These are phyloP conservation scores for Clarkia xantiana DNA, from an alignment of 345 rosid genomes.

Conservation along the genomic window DNA sequence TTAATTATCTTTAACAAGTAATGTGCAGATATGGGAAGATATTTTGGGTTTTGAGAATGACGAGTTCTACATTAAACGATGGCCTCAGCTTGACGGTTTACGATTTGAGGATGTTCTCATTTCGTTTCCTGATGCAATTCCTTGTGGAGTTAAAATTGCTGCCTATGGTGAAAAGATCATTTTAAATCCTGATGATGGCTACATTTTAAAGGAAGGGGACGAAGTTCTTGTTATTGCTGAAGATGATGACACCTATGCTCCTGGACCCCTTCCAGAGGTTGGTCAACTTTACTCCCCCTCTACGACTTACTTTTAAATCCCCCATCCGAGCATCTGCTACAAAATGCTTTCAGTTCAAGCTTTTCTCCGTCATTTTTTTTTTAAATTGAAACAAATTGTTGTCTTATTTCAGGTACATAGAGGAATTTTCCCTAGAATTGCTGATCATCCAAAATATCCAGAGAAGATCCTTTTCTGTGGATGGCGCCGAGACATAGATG, in stretches of 20 bases:
- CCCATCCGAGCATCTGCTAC: background rate
- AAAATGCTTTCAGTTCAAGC: background rate
- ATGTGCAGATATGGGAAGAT: constrained; percentile 84
- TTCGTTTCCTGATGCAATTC: constrained; percentile 81
- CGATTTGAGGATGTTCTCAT: constrained; percentile 55
- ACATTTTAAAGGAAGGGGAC: constrained; percentile 61
- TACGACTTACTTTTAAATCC: background rate
- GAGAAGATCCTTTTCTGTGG: constrained; percentile 88
- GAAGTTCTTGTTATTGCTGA: constrained; percentile 92
- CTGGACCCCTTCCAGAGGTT: constrained; percentile 75
- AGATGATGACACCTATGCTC: constrained; percentile 86
- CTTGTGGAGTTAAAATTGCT: constrained; percentile 81
- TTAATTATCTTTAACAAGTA: constrained; percentile 2
- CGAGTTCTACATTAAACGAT: constrained; percentile 76
- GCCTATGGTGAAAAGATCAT: constrained; percentile 59
- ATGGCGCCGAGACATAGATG: constrained; percentile 95
- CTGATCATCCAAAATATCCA: constrained; percentile 79
- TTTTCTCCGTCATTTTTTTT: background rate
- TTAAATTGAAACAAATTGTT: background rate
- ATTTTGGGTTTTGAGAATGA: constrained; percentile 86
- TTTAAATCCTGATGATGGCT: constrained; percentile 65
- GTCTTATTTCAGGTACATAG: constrained; percentile 31
- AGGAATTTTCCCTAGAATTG: constrained; percentile 38
- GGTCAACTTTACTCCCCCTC: background rate
- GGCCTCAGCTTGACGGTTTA: constrained; percentile 76